phyloP scores from a whole-genome alignment of 371 early-diverging fungal genomes.

The Mortierella sp. region DNA sequence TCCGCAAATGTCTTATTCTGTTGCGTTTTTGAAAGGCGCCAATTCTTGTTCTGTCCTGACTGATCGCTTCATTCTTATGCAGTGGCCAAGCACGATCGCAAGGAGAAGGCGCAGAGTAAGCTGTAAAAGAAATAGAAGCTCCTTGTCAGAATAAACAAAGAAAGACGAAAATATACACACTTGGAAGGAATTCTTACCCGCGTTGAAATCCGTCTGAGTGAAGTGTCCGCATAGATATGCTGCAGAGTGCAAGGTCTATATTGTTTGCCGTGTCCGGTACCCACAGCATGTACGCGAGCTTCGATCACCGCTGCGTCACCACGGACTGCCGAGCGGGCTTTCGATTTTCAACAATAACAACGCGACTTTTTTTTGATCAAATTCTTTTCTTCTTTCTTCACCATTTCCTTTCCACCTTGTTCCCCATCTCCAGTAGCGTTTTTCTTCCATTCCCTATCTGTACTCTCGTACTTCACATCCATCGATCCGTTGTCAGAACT shows the following conservation, averaged over 20 bases:
- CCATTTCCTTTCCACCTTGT: background rate
- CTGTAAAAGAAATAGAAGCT: conserved; percentile 15
- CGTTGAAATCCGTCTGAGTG: too few species aligned
- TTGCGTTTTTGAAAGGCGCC: too few species aligned
- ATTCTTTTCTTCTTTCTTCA: background rate
- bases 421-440: too few species aligned
- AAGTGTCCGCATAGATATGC: too few species aligned
- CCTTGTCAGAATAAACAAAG: too few species aligned
- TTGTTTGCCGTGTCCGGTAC: too few species aligned
- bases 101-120: conserved; percentile 30
- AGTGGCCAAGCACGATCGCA: conserved; percentile 53
- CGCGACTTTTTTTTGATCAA: background rate
- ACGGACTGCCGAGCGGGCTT: too few species aligned
- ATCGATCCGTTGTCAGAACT: background rate
- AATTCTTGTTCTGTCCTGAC: background rate
- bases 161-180: too few species aligned
- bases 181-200: too few species aligned
- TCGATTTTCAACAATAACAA: background rate
- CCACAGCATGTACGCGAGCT: too few species aligned
- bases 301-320: too few species aligned
- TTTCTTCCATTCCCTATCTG: background rate
- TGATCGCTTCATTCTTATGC: background rate
- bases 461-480: background rate
- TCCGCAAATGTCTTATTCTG: background rate
- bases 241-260: too few species aligned